Conservation (phyloP, 2,329 filamentous ascomycete genomes). For the Fusarium sp. region DNA sequence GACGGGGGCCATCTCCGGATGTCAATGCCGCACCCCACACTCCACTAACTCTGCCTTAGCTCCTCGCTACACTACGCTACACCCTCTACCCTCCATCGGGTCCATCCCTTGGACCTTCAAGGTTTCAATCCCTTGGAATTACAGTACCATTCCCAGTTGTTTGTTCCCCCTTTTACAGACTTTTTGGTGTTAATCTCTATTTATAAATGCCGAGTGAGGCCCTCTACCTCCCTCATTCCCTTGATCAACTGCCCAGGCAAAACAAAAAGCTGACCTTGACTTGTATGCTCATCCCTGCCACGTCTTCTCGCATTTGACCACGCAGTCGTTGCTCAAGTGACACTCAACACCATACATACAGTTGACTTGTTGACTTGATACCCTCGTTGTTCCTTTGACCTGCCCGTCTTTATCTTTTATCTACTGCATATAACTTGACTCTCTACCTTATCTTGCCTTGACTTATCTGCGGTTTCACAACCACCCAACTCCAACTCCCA, state of each 20-base stretch:
- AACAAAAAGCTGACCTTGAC: constrained; percentile 16
- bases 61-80: constrained; percentile 2
- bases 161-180: constrained; percentile 28
- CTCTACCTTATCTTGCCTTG: constrained; percentile 7
- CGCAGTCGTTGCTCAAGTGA: constrained; percentile 34
- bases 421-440: background rate
- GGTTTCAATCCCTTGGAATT: constrained; percentile 33
- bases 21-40: constrained; percentile 42
- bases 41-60: constrained; percentile 17
- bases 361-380: constrained; percentile 4
- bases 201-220: constrained; percentile 33
- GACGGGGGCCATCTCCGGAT: constrained; percentile 34
- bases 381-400: constrained; percentile 1
- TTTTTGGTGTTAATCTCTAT: constrained; percentile 5
- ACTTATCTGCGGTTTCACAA: constrained; percentile 16
- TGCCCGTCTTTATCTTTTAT: background rate
- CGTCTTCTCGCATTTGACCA: constrained; percentile 32
- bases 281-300: constrained; percentile 31
- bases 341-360: constrained; percentile 9
- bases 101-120: constrained; percentile 16
- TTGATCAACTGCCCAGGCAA: constrained; percentile 20
- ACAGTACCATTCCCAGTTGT: constrained; percentile 13
- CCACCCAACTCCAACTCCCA: background rate
- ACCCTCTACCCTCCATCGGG: constrained; percentile 16
- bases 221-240: constrained; percentile 13